phyloP scores from a whole-genome alignment of 495 filamentous ascomycete genomes.

The Neurospora sp. region DNA sequence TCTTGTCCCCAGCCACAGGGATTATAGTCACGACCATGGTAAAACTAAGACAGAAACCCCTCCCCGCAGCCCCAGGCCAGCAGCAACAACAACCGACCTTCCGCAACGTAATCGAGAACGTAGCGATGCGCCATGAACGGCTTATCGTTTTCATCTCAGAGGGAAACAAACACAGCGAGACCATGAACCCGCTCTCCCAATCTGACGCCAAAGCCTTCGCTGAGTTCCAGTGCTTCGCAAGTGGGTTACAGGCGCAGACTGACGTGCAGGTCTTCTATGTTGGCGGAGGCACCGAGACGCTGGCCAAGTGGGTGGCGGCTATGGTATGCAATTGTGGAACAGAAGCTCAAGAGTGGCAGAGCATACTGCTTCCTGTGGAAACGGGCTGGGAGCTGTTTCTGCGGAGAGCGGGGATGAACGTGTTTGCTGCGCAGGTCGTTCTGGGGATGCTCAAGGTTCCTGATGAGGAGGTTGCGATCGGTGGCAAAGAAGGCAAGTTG shows the following conservation, averaged over 20 bases:
- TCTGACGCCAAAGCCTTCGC: constrained; percentile 43
- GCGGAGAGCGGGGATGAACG: constrained; percentile 63
- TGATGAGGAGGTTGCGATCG: constrained; percentile 10
- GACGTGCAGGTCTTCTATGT: constrained; percentile 42
- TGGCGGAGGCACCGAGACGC: constrained; percentile 44
- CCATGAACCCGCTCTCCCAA: constrained; percentile 24
- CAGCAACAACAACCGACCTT: constrained; percentile 32
- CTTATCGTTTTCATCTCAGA: constrained; percentile 62
- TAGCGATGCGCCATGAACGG: constrained; percentile 54
- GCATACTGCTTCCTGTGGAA: constrained; percentile 35
- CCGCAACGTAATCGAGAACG: constrained; percentile 43
- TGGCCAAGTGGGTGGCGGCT: constrained; percentile 48
- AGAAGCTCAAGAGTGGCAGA: constrained; percentile 17
- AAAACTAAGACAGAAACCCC: constrained; percentile 57
- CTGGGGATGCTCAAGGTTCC: constrained; percentile 40
- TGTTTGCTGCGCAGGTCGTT: constrained; percentile 66
- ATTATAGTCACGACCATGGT: constrained; percentile 63
- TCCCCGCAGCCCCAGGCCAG: constrained; percentile 46
- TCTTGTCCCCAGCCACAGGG: constrained; percentile 59
- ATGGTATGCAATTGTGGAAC: constrained; percentile 30
- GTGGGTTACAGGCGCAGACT: constrained; percentile 21
- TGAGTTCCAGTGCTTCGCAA: constrained; percentile 44
- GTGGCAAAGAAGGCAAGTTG: constrained; percentile 6
- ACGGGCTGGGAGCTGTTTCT: constrained; percentile 68
- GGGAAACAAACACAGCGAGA: constrained; percentile 28